Evolutionary conservation across 1,284 basidiomycete species (phyloP).

Genomic region (Xanthoconium separans): DNA sequence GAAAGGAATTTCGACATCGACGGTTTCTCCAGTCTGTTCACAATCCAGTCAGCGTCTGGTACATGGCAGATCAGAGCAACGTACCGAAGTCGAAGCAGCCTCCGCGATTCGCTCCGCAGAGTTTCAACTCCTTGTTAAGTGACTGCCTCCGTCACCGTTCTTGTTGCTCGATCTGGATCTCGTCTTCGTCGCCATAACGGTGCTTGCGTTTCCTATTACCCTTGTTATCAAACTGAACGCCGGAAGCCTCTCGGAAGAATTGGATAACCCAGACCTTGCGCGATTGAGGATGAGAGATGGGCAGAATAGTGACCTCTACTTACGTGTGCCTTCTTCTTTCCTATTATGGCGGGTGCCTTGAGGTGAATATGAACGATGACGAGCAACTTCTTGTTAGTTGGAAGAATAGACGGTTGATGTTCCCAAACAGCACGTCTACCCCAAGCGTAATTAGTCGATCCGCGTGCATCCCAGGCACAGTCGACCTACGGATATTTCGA

Average conservation of each 20-base stretch:
- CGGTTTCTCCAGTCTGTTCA: conserved; percentile 69
- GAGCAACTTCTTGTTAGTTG: conserved; percentile 94
- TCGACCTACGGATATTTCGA: conserved; percentile 80
- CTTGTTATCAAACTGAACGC: conserved; percentile 98
- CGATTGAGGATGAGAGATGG: conserved; percentile 1
- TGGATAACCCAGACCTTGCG: conserved; percentile 75
- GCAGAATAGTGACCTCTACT: conserved; percentile 22
- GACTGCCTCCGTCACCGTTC: conserved; percentile 87
- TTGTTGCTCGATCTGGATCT: conserved; percentile 98
- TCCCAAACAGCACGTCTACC: conserved; percentile 91
- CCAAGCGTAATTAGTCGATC: conserved; percentile 8
- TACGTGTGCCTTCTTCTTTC: conserved; percentile 96
- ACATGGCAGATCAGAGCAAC: conserved; percentile 24
- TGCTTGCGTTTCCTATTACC: conserved; percentile 98
- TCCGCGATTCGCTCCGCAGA: conserved; percentile 93
- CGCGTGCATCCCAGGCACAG: not conserved
- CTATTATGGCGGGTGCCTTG: conserved; percentile 96
- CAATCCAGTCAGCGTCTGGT: conserved; percentile 13
- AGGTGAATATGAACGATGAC: conserved; percentile 95
- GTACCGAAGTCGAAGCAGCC: conserved; percentile 71
- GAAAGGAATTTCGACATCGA: conserved; percentile 97
- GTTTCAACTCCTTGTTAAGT: conserved; percentile 94
- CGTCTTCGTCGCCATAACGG: conserved; percentile 97
- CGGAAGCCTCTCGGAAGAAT: conserved; percentile 97
- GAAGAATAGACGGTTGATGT: conserved; percentile 99